These are phyloP conservation scores for Yarrowia keelungensis DNA, from an alignment of 805 yeast genomes.

Conservation along the genomic window DNA sequence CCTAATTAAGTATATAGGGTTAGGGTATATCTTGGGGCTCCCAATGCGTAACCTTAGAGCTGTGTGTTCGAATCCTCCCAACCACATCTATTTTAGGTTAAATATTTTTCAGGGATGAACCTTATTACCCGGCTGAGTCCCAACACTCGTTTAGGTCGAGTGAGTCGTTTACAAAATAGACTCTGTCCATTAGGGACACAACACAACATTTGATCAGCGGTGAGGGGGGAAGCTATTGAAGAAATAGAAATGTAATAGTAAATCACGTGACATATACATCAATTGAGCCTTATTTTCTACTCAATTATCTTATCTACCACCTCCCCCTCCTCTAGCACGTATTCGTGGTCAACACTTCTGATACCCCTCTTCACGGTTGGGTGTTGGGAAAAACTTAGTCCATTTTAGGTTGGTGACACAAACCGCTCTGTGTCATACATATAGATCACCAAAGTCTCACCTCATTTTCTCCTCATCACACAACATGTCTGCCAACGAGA, in stretches of 20 bases:
- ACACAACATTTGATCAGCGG: constrained; percentile 9
- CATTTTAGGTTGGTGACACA: constrained; percentile 19
- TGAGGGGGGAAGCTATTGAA: too few species aligned
- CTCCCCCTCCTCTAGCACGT: too few species aligned
- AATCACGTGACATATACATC: neutral
- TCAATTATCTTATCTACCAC: neutral
- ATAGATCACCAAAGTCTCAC: constrained; percentile 3
- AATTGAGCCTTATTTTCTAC: too few species aligned
- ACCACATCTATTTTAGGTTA: too few species aligned
- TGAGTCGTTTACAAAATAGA: constrained; percentile 21
- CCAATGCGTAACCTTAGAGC: neutral
- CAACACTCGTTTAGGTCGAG: constrained; percentile 27
- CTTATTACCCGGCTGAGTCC: neutral
- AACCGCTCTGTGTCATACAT: neutral
- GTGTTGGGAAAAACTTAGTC: constrained; percentile 21
- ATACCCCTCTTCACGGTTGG: constrained; percentile 23
- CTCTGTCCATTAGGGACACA: neutral
- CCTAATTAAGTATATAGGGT: too few species aligned
- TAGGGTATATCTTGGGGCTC: too few species aligned
- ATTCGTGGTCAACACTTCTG: neutral
- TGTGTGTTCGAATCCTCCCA: neutral
- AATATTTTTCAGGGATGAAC: neutral
- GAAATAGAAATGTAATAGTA: neutral
- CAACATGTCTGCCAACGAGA: constrained; percentile 45
- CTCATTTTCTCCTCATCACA: neutral